phyloP scores from a whole-genome alignment of 2,329 filamentous ascomycete species.

The Scedosporium dehoogii region DNA sequence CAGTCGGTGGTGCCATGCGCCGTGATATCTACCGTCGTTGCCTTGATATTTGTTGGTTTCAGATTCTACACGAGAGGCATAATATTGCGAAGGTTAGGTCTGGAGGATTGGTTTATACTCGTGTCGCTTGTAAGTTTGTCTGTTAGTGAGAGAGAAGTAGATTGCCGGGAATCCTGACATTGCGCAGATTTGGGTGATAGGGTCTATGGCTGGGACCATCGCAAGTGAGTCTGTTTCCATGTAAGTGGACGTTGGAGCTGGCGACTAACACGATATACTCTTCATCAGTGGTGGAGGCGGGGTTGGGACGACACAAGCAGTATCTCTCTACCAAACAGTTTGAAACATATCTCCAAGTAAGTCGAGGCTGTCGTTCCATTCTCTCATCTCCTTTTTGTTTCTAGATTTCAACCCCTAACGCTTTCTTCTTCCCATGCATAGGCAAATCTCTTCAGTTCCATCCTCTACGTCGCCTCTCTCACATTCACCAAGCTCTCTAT shows the following conservation, averaged over 20 bases:
- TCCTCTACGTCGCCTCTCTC: conserved; percentile 12
- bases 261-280: neutral
- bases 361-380: neutral
- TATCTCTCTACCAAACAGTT: neutral
- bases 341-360: conserved; percentile 8
- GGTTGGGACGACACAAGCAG: neutral
- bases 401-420: neutral
- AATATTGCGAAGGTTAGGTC: conserved; percentile 21
- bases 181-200: conserved; percentile 7
- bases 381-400: neutral
- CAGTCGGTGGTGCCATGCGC: conserved; percentile 11
- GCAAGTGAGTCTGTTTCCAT: conserved; percentile 7
- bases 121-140: conserved; percentile 14
- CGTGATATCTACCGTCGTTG: conserved; percentile 13
- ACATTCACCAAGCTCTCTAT: conserved; percentile 14
- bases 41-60: conserved; percentile 18
- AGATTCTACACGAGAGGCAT: conserved; percentile 23
- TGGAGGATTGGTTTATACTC: conserved; percentile 24
- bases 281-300: neutral
- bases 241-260: neutral
- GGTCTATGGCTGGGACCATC: conserved; percentile 8
- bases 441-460: conserved; percentile 8
- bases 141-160: neutral
- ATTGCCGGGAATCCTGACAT: neutral
- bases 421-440: conserved; percentile 4